Evolutionary conservation across 1,284 basidiomycete genomes (phyloP).

Genomic region (Ceratobasidium sp.): DNA sequence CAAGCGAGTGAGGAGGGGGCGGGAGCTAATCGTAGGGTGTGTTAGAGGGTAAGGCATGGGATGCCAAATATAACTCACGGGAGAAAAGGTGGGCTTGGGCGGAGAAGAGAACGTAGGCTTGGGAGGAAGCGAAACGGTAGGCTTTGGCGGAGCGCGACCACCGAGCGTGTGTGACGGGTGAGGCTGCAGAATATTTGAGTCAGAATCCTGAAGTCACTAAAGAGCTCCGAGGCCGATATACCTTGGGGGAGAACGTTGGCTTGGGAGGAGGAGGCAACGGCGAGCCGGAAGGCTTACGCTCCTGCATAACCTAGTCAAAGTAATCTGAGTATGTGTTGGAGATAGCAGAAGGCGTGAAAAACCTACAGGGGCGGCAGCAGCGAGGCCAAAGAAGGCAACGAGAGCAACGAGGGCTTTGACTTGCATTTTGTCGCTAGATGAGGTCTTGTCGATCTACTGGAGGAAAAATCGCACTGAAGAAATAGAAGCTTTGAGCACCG

Average conservation of each 20-base stretch:
- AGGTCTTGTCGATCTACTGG: neutral
- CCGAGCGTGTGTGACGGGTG: constrained; percentile 6
- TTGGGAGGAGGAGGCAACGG: constrained; percentile 2
- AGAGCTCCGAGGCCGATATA: neutral
- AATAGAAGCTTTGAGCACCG: neutral
- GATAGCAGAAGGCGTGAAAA: neutral
- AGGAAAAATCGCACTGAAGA: constrained; percentile 6
- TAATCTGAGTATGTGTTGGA: neutral
- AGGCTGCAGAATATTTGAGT: neutral
- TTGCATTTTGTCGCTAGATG: constrained; percentile 11
- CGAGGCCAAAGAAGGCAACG: constrained; percentile 38
- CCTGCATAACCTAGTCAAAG: neutral
- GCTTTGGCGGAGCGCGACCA: constrained; percentile 7
- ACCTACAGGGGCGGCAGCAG: constrained; percentile 30
- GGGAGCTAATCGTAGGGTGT: neutral
- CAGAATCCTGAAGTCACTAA: neutral
- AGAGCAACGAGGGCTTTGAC: constrained; percentile 34
- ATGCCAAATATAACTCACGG: neutral
- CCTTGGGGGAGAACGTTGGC: constrained; percentile 32
- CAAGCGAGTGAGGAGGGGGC: constrained; percentile 33
- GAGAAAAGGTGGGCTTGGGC: neutral
- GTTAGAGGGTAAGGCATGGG: neutral
- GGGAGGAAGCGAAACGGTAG: neutral
- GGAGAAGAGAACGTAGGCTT: neutral
- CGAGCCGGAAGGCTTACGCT: constrained; percentile 26